Evolutionary conservation across 2,329 filamentous ascomycete genomes (phyloP).

Genomic region (Cercospora sojina): DNA sequence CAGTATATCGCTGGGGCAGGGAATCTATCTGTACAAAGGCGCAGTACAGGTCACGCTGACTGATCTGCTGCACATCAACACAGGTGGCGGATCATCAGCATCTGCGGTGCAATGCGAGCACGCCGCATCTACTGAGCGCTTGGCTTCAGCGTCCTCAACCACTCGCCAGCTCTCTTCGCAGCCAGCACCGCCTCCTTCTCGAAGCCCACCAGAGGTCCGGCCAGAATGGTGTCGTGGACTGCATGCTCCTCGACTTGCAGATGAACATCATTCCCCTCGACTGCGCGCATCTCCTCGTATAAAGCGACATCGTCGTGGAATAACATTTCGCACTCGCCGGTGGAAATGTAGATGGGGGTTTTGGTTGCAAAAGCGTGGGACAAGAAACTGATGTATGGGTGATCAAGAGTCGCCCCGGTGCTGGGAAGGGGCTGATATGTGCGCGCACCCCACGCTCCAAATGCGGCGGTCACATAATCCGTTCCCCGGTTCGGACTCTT

Average conservation of each 20-base stretch:
- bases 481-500: conserved; percentile 39
- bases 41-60: background rate
- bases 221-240: conserved; percentile 50
- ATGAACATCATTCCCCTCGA: conserved; percentile 44
- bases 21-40: background rate
- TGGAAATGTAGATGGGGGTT: conserved; percentile 45
- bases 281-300: conserved; percentile 39
- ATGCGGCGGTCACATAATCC: conserved; percentile 45
- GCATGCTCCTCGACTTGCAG: conserved; percentile 44
- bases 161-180: conserved; percentile 43
- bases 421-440: conserved; percentile 36
- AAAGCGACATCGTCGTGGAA: conserved; percentile 43
- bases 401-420: conserved; percentile 26
- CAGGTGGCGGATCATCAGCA: background rate
- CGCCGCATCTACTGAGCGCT: background rate
- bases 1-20: background rate
- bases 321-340: conserved; percentile 46
- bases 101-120: background rate
- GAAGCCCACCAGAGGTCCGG: conserved; percentile 47
- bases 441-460: conserved; percentile 46
- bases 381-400: conserved; percentile 45
- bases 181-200: conserved; percentile 39
- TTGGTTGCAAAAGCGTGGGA: conserved; percentile 42
- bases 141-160: conserved; percentile 16
- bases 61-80: background rate